Conservation (phyloP, 2,329 filamentous ascomycete genomes). For the Coniochaeta hoffmannii region DNA sequence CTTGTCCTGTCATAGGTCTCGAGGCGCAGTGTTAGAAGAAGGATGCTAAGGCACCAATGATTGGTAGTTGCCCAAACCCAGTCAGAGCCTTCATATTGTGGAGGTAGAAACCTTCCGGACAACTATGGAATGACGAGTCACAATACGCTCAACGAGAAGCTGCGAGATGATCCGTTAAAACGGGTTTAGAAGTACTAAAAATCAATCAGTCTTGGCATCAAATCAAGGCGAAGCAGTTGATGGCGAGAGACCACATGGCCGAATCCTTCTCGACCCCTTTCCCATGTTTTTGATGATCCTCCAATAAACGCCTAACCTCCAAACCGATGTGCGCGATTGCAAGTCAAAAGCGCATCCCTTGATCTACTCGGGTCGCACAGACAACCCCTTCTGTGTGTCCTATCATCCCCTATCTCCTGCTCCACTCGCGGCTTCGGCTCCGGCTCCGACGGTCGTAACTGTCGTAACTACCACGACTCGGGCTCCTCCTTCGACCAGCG, state of each 20-base stretch:
- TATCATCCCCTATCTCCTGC: constrained; percentile 2
- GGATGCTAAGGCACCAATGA: background rate
- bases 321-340: background rate
- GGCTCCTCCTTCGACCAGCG: constrained; percentile 33
- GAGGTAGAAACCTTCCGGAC: background rate
- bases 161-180: background rate
- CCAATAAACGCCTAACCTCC: background rate
- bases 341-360: background rate
- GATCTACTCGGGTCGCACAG: background rate
- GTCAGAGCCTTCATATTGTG: background rate
- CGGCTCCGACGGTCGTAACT: constrained; percentile 29
- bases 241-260: background rate
- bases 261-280: background rate
- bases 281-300: background rate
- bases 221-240: background rate
- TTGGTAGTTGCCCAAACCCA: background rate
- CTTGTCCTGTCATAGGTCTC: background rate
- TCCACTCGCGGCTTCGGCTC: constrained; percentile 8
- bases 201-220: background rate
- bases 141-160: background rate
- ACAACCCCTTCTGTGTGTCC: background rate
- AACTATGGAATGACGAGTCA: background rate
- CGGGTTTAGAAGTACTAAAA: background rate
- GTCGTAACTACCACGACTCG: constrained; percentile 39
- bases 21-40: background rate